Base-by-base conservation (phyloP, 2,329 filamentous ascomycete genomes). In the Botryotinia convoluta region DNA sequence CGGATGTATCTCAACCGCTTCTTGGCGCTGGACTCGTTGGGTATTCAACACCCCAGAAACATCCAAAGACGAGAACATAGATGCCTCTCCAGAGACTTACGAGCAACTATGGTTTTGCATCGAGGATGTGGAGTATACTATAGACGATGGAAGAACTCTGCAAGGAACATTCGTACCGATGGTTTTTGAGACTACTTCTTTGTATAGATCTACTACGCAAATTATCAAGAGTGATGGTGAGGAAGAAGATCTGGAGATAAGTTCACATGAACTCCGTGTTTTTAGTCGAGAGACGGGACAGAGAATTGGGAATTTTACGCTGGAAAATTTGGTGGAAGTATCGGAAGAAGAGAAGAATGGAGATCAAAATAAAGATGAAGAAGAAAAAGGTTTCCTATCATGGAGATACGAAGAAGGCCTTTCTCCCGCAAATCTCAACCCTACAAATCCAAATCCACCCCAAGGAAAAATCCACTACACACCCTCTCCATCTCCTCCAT, bases 1-100 rank as follows among this genome's bases (percentile, higher is more conserved):
- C 88, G 88, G 0, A 83, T 91, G 1, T 90, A 88, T 78, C 85
- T 91, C 26, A 89, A 91, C 74, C 88, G 87, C 0, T 86, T 91
- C 1, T 80, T 88, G 74, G 89, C 89, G 44, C 16, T 71, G n/a
- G 51, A 57, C 14, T 57, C n/a, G 51, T 2, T 57, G 51, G 51
- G 51, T 29, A 7, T 29, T 18, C 7, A 9, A 20, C 4, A 16
- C 22, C 10, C n/a, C 32, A 6, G 26, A 35, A 48, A 16, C 18
- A 20, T 51, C 12, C 26, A 37, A 29, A 14, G 1, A 39, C 10
- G 45, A 22, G 9, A 35, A 35, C 9, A 5, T 26, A 22, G 32
- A 60, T 7, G 0, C 4, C 7, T 10, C 18, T 37, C 20, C 20
- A 37, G 57, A 37, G 2, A 37, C 6, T 10, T 29, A 71, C 26